A percentile compares a stretch with the other conserved stretches of the same genome.
phyloP scores from a whole-genome alignment of 2,329 filamentous ascomycete genomes.

The Epichloe hybrida region DNA sequence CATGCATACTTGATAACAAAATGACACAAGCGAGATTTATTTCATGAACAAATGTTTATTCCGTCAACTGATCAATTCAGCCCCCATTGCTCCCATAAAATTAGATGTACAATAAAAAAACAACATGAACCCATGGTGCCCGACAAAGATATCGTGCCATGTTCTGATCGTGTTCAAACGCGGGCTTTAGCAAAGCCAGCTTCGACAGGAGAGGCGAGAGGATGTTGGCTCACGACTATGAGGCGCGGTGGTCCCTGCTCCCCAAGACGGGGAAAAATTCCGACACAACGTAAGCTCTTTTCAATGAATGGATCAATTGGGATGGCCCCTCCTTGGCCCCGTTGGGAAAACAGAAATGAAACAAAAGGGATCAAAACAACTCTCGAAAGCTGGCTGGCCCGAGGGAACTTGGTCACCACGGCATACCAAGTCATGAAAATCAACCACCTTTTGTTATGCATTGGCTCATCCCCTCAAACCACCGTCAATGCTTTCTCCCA shows the following conservation, averaged over 20 bases:
- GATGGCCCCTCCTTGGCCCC: too few species aligned
- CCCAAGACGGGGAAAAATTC: too few species aligned
- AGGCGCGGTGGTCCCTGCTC: not conserved
- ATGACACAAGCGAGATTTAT: not conserved
- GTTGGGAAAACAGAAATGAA: too few species aligned
- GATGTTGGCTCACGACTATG: too few species aligned
- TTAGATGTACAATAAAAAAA: constrained; percentile 15
- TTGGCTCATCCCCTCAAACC: constrained; percentile 2
- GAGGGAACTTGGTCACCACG: not conserved
- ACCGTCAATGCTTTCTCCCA: not conserved
- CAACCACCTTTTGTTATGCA: not conserved
- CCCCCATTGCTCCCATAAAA: constrained; percentile 8
- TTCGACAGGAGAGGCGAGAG: not conserved
- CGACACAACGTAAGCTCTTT: too few species aligned
- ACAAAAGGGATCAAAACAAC: not conserved
- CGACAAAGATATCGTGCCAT: not conserved
- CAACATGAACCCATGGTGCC: constrained; percentile 1
- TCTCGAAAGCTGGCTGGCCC: not conserved
- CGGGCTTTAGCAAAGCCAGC: not conserved
- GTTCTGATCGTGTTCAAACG: not conserved
- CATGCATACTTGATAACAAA: not conserved
- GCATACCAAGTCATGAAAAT: constrained; percentile 7
- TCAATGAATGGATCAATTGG: too few species aligned
- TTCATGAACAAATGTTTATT: constrained; percentile 7
- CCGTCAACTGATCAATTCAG: constrained; percentile 6